Evolutionary conservation across 2,329 filamentous ascomycete species (phyloP), one percentile per base, ranked within the genome.

Genomic region (Paecilomyces dactylethromorphus): DNA sequence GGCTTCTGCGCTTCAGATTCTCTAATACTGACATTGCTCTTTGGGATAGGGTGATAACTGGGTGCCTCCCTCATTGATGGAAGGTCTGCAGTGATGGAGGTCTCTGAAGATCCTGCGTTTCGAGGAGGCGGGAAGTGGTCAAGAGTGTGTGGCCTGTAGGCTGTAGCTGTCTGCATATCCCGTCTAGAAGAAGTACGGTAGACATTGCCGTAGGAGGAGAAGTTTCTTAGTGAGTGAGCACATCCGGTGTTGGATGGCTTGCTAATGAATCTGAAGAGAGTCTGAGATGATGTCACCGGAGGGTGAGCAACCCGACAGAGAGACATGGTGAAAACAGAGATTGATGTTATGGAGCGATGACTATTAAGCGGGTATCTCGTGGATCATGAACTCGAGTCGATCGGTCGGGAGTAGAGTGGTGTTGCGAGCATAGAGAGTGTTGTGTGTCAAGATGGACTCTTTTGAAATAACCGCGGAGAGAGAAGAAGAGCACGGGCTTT

Each of bases 1-100:
- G 85, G 77, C 69, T 85, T 87, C 70, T 92, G 89, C 1, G 87
- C 84, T 70, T 90, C 87, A 53, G 75, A 73, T 71, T 92, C 88
- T 26, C 80, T 76, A 22, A 87, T 65, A 60, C 80, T 80, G 29
- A 80, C 67, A n/a, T 72, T 76, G 1, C 75, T 65, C 24, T 71
- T 68, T 59, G 73, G 68, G 35, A 72, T 62, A 5, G 67, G 63
- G 10, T 58, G 45, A 55, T 53, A 39, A n/a, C 52, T 53, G 52
- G 57, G 35, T 2, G 60, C 77, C 54, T 79, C 78, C 64, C 80
- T 78, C 57, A 77, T 70, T 61, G 78, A 74, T 56, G 81, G 74
- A 64, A 77, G 75, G 39, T 76, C 77, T 39, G 80, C 79, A 10
- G 83, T 79, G 65, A 88, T 86, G 31, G 86, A 87, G 11, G 82